Conservation (phyloP, 2,329 filamentous ascomycete genomes). For the Aspergillus costaricaensis region DNA sequence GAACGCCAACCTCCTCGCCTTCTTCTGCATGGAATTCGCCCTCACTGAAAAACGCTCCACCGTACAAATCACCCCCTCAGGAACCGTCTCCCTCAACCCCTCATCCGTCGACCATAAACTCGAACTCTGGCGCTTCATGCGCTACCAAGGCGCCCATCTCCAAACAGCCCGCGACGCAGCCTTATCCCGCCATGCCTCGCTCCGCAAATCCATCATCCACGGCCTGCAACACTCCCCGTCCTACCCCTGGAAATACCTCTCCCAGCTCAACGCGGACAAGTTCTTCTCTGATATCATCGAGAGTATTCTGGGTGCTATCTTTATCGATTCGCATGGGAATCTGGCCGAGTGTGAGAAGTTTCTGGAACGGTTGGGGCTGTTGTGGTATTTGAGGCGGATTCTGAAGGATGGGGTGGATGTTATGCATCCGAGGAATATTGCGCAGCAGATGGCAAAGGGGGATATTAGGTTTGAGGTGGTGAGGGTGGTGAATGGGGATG, state of each 20-base stretch:
- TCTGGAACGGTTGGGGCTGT: conserved; percentile 64
- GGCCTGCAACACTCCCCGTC: conserved; percentile 53
- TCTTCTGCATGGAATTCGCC: conserved; percentile 64
- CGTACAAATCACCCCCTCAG: conserved; percentile 7
- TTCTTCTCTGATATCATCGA: conserved; percentile 85
- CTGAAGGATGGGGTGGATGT: conserved; percentile 59
- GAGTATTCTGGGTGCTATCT: conserved; percentile 76
- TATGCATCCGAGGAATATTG: conserved; percentile 65
- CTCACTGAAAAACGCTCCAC: conserved; percentile 16
- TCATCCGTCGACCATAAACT: conserved; percentile 28
- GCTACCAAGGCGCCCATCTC: conserved; percentile 34
- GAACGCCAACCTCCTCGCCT: conserved; percentile 79
- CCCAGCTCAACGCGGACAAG: conserved; percentile 68
- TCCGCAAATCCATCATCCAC: conserved; percentile 53
- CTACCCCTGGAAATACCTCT: conserved; percentile 78
- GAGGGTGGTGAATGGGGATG: conserved; percentile 14
- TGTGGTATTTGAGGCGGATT: conserved; percentile 63
- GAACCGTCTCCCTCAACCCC: conserved; percentile 29
- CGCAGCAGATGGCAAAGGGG: conserved; percentile 59
- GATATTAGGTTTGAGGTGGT: conserved; percentile 21
- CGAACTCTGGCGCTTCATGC: conserved; percentile 70
- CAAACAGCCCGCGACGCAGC: conserved; percentile 20
- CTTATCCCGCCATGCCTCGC: conserved; percentile 47
- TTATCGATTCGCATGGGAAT: conserved; percentile 70
- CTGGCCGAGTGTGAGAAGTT: conserved; percentile 62